Conservation (phyloP, 371 early-diverging fungal genomes). For the Funneliformis caledonium region DNA sequence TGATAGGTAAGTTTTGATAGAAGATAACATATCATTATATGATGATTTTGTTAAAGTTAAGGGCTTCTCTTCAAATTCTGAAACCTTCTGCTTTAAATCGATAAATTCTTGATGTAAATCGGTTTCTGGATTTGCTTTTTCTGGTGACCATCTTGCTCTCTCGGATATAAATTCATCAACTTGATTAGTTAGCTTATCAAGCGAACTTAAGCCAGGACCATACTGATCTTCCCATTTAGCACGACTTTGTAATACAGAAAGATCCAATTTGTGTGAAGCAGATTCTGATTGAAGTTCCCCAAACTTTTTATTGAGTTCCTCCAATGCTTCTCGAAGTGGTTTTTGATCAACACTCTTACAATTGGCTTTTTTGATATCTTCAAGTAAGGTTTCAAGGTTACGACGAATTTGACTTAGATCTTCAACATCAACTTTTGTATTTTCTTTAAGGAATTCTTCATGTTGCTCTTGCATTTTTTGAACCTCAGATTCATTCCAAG, state of each 20-base stretch:
- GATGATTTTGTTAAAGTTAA: conserved; percentile 1
- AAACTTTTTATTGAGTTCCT: conserved; percentile 23
- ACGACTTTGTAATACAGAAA: conserved; percentile 17
- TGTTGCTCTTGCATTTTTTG: conserved; percentile 24
- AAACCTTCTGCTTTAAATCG: conserved; percentile 5
- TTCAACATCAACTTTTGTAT: conserved; percentile 31
- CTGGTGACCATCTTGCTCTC: conserved; percentile 28
- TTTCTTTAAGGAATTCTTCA: conserved; percentile 26
- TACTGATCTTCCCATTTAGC: conserved; percentile 31
- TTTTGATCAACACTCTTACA: conserved; percentile 25
- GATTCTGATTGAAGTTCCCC: conserved; percentile 19
- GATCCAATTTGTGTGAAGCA: conserved; percentile 19
- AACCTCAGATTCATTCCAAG: conserved; percentile 14
- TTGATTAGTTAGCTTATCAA: conserved; percentile 22
- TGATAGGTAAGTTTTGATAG: conserved; percentile 27
- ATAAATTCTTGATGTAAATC: conserved; percentile 24
- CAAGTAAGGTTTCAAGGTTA: conserved; percentile 15
- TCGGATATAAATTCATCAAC: conserved; percentile 6
- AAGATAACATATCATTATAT: conserved; percentile 23
- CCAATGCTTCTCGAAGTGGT: conserved; percentile 7
- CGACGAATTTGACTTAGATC: conserved; percentile 23
- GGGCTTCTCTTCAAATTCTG: conserved; percentile 30
- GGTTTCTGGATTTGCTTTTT: neutral
- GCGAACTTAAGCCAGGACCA: neutral
- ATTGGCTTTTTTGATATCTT: conserved; percentile 27